Evolutionary conservation across 2,329 filamentous ascomycete genomes (phyloP).

Genomic region (Fusarium humuli): DNA sequence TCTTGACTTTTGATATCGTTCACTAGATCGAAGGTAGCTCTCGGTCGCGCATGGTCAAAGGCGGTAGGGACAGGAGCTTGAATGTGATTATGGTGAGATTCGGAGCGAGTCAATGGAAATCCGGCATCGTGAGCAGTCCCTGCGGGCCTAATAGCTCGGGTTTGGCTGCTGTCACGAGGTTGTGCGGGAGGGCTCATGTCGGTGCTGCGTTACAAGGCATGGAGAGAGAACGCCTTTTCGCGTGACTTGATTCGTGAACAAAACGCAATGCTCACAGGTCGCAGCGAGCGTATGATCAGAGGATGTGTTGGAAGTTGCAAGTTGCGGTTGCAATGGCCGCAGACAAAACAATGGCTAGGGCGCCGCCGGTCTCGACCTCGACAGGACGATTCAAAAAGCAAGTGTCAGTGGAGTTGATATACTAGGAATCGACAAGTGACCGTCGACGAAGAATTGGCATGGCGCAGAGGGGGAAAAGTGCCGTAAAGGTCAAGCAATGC

Average conservation of each 20-base stretch:
- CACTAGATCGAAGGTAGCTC: conserved; percentile 31
- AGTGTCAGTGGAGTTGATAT: conserved; percentile 30
- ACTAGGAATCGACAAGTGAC: conserved; percentile 40
- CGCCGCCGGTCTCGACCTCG: conserved; percentile 28
- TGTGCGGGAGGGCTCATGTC: conserved; percentile 51
- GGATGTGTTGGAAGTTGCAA: conserved; percentile 12
- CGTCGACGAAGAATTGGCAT: conserved; percentile 37
- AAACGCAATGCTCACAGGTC: background rate
- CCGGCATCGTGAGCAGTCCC: conserved; percentile 41
- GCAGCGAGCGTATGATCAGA: background rate
- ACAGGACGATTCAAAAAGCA: conserved; percentile 23
- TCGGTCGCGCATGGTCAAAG: conserved; percentile 30
- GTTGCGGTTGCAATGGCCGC: conserved; percentile 21
- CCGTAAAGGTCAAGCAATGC: conserved; percentile 30
- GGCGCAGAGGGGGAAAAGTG: conserved; percentile 36
- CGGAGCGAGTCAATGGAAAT: conserved; percentile 31
- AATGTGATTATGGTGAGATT: conserved; percentile 29
- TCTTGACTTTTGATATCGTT: conserved; percentile 37
- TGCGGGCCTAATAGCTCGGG: conserved; percentile 45
- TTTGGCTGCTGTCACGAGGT: conserved; percentile 47
- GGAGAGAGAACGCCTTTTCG: conserved; percentile 29
- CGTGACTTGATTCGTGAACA: conserved; percentile 11
- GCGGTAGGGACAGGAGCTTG: conserved; percentile 29
- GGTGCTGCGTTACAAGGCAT: conserved; percentile 45
- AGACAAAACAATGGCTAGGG: conserved; percentile 19